Evolutionary conservation across 2,329 filamentous ascomycete species (phyloP), one percentile per base, ranked within the genome.

Genomic region (Tolypocladium pustulatum): DNA sequence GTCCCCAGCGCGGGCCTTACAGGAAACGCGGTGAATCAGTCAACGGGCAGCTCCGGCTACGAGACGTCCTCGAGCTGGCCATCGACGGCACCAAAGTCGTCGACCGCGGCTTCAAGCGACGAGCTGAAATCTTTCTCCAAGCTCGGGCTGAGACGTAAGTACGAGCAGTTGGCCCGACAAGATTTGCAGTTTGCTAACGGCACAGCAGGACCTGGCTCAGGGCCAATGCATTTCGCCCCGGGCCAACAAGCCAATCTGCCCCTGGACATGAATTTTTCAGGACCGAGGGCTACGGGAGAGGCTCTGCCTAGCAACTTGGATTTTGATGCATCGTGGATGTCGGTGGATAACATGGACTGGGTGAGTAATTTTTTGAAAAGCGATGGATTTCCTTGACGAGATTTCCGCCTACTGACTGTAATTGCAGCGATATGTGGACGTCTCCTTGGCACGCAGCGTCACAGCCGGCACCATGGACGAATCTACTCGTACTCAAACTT

Each of bases 251-350:
- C 61, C 57, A 64, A 36, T 6, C 6, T 36, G 49, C 8, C 7
- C 4, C 64, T 54, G 63, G 61, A 36, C 61, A 15, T 43, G 36
- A n/a, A 41, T 22, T 2, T 43, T n/a, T 51, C 56, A 58, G 57
- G 40, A 43, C 56, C 22, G 40, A 51, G 40, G 46, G 37, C 34
- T 20, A 58, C 49, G 6, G 55, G 43, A 15, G 55, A 53, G 25
- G 46, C 43, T 12, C 15, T 52, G 43, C 46, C 62, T 30, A 62
- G 59, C 40, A 64, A 61, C 9, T 61, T 71, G 27, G 62, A 67
- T 20, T 69, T 74, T 58, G 72, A 74, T 57, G 60, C 68, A n/a
- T 67, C 71, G 22, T 75, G 73, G 73, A 69, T 74, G 36, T 64
- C 65, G 15, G 63, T 65, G 56, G 64, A 69, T 30, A 68, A 66